Conservation (phyloP, 2,329 filamentous ascomycete species). For the Volutella citrinella region DNA sequence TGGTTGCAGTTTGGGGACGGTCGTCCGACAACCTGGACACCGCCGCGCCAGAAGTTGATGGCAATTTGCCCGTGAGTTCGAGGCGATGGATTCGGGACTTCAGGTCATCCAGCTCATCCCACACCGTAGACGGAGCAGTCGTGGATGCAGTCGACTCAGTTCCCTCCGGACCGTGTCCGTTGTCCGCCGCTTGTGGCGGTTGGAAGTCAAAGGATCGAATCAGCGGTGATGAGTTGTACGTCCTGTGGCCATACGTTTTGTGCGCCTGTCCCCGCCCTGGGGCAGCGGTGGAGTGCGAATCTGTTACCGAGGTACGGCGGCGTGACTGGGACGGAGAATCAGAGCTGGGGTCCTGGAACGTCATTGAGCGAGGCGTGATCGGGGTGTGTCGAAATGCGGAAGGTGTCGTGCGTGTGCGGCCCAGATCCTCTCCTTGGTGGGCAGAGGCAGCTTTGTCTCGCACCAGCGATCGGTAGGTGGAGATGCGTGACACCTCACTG, state of each 20-base stretch:
- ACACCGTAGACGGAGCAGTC: slow-evolving; percentile 86
- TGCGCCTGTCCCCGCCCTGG: slow-evolving; percentile 43
- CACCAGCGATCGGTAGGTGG: slow-evolving; percentile 40
- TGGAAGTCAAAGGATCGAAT: slow-evolving; percentile 40
- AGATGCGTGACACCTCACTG: slow-evolving; percentile 38
- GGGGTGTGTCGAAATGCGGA: slow-evolving; percentile 41
- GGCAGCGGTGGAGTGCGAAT: slow-evolving; percentile 38
- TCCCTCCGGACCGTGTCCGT: slow-evolving; percentile 53
- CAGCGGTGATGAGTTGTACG: slow-evolving; percentile 60
- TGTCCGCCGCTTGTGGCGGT: slow-evolving; percentile 25
- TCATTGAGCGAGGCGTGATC: slow-evolving; percentile 46
- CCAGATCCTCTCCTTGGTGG: slow-evolving; percentile 35
- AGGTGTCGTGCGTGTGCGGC: slow-evolving; percentile 30
- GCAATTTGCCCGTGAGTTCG: slow-evolving; percentile 84
- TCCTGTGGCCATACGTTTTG: slow-evolving; percentile 34
- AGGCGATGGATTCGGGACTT: slow-evolving; percentile 90
- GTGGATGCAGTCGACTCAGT: slow-evolving; percentile 88
- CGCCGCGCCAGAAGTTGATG: slow-evolving; percentile 76
- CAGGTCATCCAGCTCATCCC: slow-evolving; percentile 95
- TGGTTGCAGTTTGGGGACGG: slow-evolving; percentile 85
- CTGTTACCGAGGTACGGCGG: slow-evolving; percentile 46
- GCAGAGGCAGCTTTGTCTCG: slow-evolving; percentile 42
- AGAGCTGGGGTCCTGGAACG: slow-evolving; percentile 42
- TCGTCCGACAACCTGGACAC: slow-evolving; percentile 74
- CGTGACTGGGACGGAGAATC: slow-evolving; percentile 29